Evolutionary conservation across 2,329 filamentous ascomycete genomes (phyloP).

Genomic region (Pyrenophora tritici-repentis): DNA sequence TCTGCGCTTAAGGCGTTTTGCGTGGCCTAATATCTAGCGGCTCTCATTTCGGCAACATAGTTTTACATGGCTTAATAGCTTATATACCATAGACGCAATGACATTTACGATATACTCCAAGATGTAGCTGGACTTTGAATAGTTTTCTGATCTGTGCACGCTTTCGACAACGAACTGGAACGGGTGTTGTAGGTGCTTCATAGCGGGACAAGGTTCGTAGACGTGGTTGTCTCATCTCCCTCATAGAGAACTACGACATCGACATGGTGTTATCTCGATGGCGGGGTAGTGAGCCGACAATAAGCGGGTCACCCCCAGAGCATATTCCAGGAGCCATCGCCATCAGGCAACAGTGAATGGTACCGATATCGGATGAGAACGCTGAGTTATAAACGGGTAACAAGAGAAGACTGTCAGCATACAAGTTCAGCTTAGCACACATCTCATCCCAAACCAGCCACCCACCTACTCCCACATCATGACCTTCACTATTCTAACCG

Average conservation of each 20-base stretch:
- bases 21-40: neutral
- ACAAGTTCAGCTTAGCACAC: too few species aligned
- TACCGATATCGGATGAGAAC: neutral
- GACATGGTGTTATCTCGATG: neutral
- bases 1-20: neutral
- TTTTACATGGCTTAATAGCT: neutral
- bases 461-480: neutral
- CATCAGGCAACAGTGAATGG: neutral
- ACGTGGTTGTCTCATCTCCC: neutral
- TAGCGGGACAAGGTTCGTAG: too few species aligned
- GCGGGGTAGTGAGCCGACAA: slow-evolving; percentile 1
- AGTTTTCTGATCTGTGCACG: too few species aligned
- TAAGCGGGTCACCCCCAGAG: neutral
- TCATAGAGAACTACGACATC: neutral
- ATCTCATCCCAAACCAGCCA: neutral
- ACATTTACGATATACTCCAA: too few species aligned
- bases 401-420: too few species aligned
- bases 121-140: too few species aligned
- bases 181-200: too few species aligned
- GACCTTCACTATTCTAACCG: slow-evolving; percentile 23
- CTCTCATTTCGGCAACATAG: neutral
- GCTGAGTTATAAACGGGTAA: neutral
- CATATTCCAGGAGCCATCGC: neutral
- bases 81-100: slow-evolving; percentile 14
- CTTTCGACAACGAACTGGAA: too few species aligned